Evolutionary conservation across 805 yeast genomes (phyloP).

Genomic region (Candida orba): DNA sequence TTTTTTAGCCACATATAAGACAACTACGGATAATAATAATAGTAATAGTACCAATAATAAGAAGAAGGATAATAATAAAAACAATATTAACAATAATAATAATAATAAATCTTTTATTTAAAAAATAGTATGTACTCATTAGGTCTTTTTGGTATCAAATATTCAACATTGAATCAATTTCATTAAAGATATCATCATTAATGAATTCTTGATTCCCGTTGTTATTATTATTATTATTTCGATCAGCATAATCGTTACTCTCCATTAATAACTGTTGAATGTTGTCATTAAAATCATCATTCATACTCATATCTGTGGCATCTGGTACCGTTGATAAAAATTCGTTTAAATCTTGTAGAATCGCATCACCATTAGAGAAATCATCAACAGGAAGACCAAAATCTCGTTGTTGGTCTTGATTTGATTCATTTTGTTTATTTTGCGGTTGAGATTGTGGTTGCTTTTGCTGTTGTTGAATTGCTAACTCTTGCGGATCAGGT

Average conservation of each 20-base stretch:
- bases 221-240: slow-evolving; percentile 2
- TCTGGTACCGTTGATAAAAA: slow-evolving; percentile 26
- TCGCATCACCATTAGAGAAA: slow-evolving; percentile 12
- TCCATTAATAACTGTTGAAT: slow-evolving; percentile 20
- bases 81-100: too few relatives aligned
- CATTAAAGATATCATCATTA: slow-evolving; percentile 19
- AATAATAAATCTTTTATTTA: too few relatives aligned
- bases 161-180: slow-evolving; percentile 21
- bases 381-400: slow-evolving; percentile 4
- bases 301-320: slow-evolving; percentile 23
- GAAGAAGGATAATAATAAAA: not conserved
- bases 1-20: too few relatives aligned
- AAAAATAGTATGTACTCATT: too few relatives aligned
- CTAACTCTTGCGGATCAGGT: slow-evolving; percentile 6
- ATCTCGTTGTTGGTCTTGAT: not conserved
- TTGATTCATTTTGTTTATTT: too few relatives aligned
- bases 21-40: too few relatives aligned
- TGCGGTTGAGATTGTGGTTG: slow-evolving; percentile 4
- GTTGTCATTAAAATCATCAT: slow-evolving; percentile 18
- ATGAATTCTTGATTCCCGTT: slow-evolving; percentile 8
- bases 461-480: slow-evolving; percentile 3
- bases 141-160: slow-evolving; percentile 4
- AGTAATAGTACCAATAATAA: too few relatives aligned
- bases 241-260: slow-evolving; percentile 6
- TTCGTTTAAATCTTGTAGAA: slow-evolving; percentile 23